Evolutionary conservation across 305 asterid genomes (phyloP).

Genomic region (Monarda citriodora): DNA sequence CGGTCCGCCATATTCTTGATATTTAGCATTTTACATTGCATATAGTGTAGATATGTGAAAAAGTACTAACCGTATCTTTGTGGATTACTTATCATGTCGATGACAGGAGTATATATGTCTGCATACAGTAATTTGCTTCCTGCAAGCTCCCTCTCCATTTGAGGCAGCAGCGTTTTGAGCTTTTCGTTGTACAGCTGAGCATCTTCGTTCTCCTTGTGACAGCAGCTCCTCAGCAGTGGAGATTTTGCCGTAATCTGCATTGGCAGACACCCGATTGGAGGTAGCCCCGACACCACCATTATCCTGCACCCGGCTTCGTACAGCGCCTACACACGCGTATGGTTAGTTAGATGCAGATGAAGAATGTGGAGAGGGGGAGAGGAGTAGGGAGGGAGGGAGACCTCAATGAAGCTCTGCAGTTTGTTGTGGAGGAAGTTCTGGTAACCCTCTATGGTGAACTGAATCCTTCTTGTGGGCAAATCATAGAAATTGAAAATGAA

Average conservation of each 20-base stretch:
- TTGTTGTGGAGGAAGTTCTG: conserved; percentile 49
- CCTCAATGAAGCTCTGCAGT: conserved; percentile 58
- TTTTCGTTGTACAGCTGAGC: conserved; percentile 50
- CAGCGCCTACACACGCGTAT: conserved; percentile 30
- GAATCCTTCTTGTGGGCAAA: conserved; percentile 46
- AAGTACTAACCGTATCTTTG: conserved; percentile 42
- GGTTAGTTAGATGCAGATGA: background rate
- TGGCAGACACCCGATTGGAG: conserved; percentile 84
- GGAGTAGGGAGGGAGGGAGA: conserved; percentile 1
- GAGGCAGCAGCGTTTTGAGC: conserved; percentile 42
- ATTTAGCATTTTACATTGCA: no score
- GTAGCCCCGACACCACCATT: conserved; percentile 61
- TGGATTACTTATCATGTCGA: conserved; percentile 55
- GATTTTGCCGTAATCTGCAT: conserved; percentile 52
- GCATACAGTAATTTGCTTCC: conserved; percentile 54
- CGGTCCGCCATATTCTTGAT: no score
- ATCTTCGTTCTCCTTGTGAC: conserved; percentile 43
- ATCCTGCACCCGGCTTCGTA: conserved; percentile 58
- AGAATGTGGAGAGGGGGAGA: background rate
- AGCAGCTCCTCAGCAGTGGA: conserved; percentile 44
- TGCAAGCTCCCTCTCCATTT: conserved; percentile 34
- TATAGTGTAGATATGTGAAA: background rate
- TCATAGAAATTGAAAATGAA: conserved; percentile 60
- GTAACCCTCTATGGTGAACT: conserved; percentile 41
- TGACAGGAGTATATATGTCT: conserved; percentile 45